Conservation (phyloP, 2,329 filamentous ascomycete genomes). For the Xylariaceae sp. region DNA sequence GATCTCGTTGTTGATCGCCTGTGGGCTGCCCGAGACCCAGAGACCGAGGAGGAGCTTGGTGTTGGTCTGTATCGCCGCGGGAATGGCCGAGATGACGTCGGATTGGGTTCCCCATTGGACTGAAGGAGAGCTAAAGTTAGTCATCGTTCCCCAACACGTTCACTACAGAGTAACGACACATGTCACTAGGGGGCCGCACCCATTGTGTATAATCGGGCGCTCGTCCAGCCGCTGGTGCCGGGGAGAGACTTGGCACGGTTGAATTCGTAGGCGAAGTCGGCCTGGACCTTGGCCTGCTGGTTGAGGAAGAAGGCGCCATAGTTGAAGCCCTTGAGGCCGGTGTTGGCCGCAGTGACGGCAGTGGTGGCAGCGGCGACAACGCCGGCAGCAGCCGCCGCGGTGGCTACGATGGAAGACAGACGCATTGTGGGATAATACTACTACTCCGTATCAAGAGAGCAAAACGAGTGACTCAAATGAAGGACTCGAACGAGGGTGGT, state of each 20-base stretch:
- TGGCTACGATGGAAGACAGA: constrained; percentile 23
- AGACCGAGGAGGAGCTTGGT: constrained; percentile 48
- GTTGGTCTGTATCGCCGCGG: constrained; percentile 48
- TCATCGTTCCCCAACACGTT: not conserved
- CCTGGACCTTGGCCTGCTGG: constrained; percentile 28
- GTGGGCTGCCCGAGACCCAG: constrained; percentile 37
- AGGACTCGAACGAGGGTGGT: constrained; percentile 1
- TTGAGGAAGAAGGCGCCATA: constrained; percentile 31
- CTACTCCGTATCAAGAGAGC: no score
- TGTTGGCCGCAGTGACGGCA: constrained; percentile 13
- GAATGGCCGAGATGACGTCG: constrained; percentile 64
- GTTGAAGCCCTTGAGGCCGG: constrained; percentile 29
- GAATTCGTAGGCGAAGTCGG: constrained; percentile 31
- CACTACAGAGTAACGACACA: no score
- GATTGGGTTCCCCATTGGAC: constrained; percentile 30
- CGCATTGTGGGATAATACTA: constrained; percentile 26
- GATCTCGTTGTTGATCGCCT: constrained; percentile 44
- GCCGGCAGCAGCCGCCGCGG: constrained; percentile 23
- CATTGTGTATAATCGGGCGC: constrained; percentile 31
- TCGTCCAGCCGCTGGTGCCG: constrained; percentile 28
- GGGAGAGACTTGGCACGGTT: constrained; percentile 27
- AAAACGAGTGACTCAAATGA: no score
- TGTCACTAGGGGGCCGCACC: constrained; percentile 18
- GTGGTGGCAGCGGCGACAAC: constrained; percentile 12
- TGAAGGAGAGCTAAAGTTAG: constrained; percentile 17